These are phyloP conservation scores for Mucor velutinosus DNA, from an alignment of 371 early-diverging fungal species.

Conservation along the genomic window DNA sequence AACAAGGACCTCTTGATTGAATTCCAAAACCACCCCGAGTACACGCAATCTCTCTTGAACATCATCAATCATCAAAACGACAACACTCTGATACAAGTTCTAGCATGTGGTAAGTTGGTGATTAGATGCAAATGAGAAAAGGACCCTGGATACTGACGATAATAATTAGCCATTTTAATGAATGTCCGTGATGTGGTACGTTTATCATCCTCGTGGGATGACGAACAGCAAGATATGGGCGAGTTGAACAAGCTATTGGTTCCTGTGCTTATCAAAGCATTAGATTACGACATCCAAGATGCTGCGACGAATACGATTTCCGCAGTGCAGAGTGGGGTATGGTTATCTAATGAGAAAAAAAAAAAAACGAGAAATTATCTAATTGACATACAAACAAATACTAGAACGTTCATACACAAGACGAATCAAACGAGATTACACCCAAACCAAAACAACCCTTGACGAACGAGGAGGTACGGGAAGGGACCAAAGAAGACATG, in stretches of 20 bases:
- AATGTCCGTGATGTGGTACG: conserved; percentile 43
- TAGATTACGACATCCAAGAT: conserved; percentile 64
- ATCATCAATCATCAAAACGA: conserved; percentile 48
- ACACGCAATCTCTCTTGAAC: conserved; percentile 51
- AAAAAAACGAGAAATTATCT: neutral
- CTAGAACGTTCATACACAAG: conserved; percentile 35
- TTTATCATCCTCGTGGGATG: conserved; percentile 42
- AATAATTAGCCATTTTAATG: conserved; percentile 37
- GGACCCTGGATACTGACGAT: neutral
- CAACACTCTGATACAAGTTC: conserved; percentile 51
- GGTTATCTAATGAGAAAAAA: neutral
- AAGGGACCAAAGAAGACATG: neutral
- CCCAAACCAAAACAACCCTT: conserved; percentile 54
- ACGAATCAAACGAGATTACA: conserved; percentile 41
- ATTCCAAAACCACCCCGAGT: conserved; percentile 64
- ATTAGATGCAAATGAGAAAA: neutral
- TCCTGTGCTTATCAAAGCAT: conserved; percentile 56
- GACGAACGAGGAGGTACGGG: conserved; percentile 50
- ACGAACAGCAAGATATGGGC: conserved; percentile 33
- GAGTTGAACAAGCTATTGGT: conserved; percentile 54
- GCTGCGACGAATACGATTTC: conserved; percentile 55
- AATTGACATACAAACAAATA: neutral
- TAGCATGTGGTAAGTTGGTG: conserved; percentile 55
- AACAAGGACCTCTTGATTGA: conserved; percentile 66
- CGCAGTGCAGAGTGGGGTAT: conserved; percentile 53